Evolutionary conservation across 2,329 filamentous ascomycete species (phyloP), one percentile per base, ranked within the genome.

Genomic region (Fusarium gaditjirri): DNA sequence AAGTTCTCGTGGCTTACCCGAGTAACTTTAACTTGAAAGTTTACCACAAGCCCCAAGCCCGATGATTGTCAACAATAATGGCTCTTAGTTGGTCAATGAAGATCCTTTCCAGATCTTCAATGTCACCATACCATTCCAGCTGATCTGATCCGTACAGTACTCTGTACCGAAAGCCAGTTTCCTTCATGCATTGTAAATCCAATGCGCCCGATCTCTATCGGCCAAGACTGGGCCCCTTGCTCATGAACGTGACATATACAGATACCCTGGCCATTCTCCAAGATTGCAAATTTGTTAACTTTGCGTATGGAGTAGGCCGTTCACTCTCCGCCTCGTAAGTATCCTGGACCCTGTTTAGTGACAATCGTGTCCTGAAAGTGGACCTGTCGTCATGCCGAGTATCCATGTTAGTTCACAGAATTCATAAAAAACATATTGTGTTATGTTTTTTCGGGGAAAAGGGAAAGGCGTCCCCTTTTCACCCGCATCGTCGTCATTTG

Each of bases 201-300:
- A 67, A 41, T 33, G 31, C 56, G 36, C 61, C 65, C 68, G 70
- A 62, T 72, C 67, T 70, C 49, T 65, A 60, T 68, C 57, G 54
- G 47, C 57, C 60, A 55, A 71, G 44, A 31, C 35, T 39, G 46
- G 27, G 21, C 38, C 59, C 56, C 61, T 53, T 69, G 42, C 41
- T 27, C 29, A 42, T 35, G n/a, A n/a, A 25, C 31, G n/a, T 43
- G 53, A 39, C 44, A 42, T 56, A 61, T 52, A 55, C 67, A 27
- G 41, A 41, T 47, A 65, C 54, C 56, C 69, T 42, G 54, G 49
- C 57, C 50, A 41, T 43, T 54, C 35, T 43, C 58, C 17, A 31
- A 67, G 50, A 61, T 44, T 71, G 38, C 43, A 56, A 52, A 56
- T 53, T 54, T 44, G 54, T 53, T 29, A 39, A 53, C 36, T 56